Base-by-base conservation (phyloP, 2,329 filamentous ascomycete species). In the Aureobasidium mangrovei region DNA sequence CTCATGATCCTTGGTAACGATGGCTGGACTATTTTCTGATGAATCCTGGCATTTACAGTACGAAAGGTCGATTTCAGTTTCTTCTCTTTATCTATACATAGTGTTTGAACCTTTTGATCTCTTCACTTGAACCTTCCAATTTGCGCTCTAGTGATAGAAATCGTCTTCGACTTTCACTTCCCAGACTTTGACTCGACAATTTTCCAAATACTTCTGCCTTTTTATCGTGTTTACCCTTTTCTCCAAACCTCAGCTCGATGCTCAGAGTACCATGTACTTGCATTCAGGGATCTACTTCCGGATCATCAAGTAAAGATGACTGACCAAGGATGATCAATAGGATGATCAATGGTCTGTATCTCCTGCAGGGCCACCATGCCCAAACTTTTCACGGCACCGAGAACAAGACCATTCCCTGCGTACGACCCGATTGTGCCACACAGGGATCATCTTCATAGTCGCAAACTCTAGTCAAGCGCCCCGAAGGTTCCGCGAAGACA, bases 51-150 rank as follows among this genome's bases (percentile, higher is more conserved):
- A 33, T 24, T 31, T 32, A 49, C 46, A 49, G 46, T 32, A 40
- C 46, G 46, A 49, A 28, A 49, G 36, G 35, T 18, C 46, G 40
- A 49, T 10, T 24, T 36, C 36, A 40, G 35, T 49, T 40, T 47
- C 12, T 35, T 39, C 26, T 26, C 10, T 32, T 49, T 49, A 40
- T 29, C 36, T 39, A 49, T 49, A 49, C 46, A 49, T 49, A 49
- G 46, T 49, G 46, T 49, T 40, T 49, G 18, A 39, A 48, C 27
- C 5, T 32, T 27, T 28, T 47, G 46, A 40, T 40, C 40, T 39
- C 40, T 45, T 24, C 18, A 18, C 18, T 18, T 18, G 18, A 18
- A 18, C 18, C 18, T 18, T 18, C 18, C 18, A 18, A 18, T 18
- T 18, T 18, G 18, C 18, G 18, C 18, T 18, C 18, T 18, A 18